Base-by-base conservation (phyloP, 768 basidiomycete genomes). In the Leccinum rimulosum region DNA sequence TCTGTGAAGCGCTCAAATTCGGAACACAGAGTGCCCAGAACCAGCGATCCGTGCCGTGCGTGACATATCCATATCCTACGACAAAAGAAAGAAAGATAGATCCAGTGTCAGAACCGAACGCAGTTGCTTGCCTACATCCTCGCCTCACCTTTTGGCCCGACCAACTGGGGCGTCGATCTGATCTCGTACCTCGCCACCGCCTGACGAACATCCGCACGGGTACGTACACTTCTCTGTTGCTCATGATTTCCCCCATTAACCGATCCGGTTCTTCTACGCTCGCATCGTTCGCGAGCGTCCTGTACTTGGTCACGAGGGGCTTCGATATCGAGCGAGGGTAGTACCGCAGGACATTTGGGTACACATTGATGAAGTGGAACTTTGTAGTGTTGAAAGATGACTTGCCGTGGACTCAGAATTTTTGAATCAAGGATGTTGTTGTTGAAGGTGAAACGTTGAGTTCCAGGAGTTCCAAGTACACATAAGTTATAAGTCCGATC, bases 141-240 rank as follows among this genome's bases (percentile, higher is more conserved):
- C 10, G 14, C 2, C 61, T 62, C 65, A 84, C 88, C 88, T 65
- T 79, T 71, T 2, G 80, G 75, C 8, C 25, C 3, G 25, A 25
- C 25, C 25, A 75, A 4, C 25, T 25, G 4, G 27, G 27, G 27
- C 4, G 27, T 27, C 27, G 3, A 27, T 3, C 27, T 27, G 54
- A 92, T 86, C 62, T 80, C 75, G 66, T 91, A 92, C 56, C 89
- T 78, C 58, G 88, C 68, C 1, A 89, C 79, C 0, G 88, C 60
- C 82, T 75, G 33, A 80, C 78, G 30, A 91, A 77, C 38, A 91
- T 58, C 45, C 88, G 74, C 40, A 84, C 80, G 0, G 88, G 88
- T 1, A 91, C 69, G 68, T 91, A 79, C 10, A 91, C 88, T 67
- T 88, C 86, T 15, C 78, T 82, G 35, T 79, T 77, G 61, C 83